Conservation (phyloP, 805 yeast species). For the Metschnikowia lachancei region DNA sequence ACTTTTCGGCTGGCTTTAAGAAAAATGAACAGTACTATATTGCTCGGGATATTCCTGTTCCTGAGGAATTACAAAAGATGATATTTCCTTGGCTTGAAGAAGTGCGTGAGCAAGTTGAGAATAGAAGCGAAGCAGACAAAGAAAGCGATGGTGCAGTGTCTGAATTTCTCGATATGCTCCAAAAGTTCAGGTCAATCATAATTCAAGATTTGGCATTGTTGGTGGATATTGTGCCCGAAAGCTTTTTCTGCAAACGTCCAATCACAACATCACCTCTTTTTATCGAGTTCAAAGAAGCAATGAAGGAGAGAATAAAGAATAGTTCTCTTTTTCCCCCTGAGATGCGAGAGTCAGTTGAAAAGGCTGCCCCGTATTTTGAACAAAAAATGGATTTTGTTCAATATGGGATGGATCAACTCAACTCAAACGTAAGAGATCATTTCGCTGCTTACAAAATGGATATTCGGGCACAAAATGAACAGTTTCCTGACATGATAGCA, state of each 20-base stretch:
- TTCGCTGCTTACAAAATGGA: too few relatives aligned
- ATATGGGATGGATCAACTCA: too few relatives aligned
- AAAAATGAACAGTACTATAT: conserved; percentile 3
- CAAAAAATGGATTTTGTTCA: too few relatives aligned
- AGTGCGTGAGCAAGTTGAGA: background rate
- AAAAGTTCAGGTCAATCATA: conserved; percentile 3
- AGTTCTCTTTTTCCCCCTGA: too few relatives aligned
- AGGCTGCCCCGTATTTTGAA: too few relatives aligned
- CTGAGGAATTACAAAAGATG: background rate
- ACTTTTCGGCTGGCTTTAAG: conserved; percentile 2
- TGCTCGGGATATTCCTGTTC: conserved; percentile 1
- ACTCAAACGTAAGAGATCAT: too few relatives aligned
- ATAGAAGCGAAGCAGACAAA: background rate
- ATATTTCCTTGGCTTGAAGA: conserved; percentile 9
- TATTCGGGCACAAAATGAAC: too few relatives aligned
- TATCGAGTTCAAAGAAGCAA: background rate
- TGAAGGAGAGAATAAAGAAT: background rate
- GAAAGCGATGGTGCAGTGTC: background rate
- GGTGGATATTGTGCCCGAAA: conserved; percentile 1
- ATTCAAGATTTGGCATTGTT: conserved; percentile 10
- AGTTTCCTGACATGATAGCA: too few relatives aligned
- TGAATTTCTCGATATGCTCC: conserved; percentile 5
- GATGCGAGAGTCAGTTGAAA: too few relatives aligned
- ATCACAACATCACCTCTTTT: background rate
- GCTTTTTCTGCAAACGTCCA: conserved; percentile 2